Evolutionary conservation across 768 basidiomycete species (phyloP).

Genomic region (Agaricus subrufescens): DNA sequence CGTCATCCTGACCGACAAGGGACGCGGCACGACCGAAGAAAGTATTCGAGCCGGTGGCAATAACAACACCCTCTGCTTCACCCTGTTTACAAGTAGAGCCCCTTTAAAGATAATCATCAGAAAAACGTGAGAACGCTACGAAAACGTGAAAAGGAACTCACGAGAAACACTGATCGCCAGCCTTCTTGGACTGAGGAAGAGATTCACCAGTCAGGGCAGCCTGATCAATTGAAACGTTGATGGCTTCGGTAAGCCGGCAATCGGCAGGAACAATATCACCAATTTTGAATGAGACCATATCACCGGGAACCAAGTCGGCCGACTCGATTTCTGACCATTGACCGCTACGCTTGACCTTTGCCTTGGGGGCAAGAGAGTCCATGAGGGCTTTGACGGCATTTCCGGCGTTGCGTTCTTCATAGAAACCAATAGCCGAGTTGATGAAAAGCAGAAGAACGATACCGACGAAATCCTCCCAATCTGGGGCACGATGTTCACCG

Average conservation of each 20-base stretch:
- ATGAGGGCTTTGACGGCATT: conserved; percentile 99
- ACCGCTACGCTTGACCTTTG: conserved; percentile 85
- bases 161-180: conserved; percentile 97
- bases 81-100: conserved; percentile 99
- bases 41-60: conserved; percentile 95
- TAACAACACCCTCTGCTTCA: conserved; percentile 97
- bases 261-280: conserved; percentile 98
- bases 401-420: conserved; percentile 95
- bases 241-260: conserved; percentile 92
- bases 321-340: conserved; percentile 90
- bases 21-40: conserved; percentile 99
- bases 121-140: neutral
- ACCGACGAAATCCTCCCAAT: conserved; percentile 98
- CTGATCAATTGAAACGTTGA: conserved; percentile 98
- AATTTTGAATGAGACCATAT: conserved; percentile 97
- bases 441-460: conserved; percentile 87
- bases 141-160: conserved; percentile 37
- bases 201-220: conserved; percentile 98
- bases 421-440: conserved; percentile 98
- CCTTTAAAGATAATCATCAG: conserved; percentile 28
- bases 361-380: conserved; percentile 99
- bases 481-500: conserved; percentile 81
- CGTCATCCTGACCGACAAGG: conserved; percentile 96
- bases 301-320: conserved; percentile 86
- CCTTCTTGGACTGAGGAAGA: conserved; percentile 87